Base-by-base conservation (phyloP, 2,329 filamentous ascomycete genomes). In the Fusarium setosum region DNA sequence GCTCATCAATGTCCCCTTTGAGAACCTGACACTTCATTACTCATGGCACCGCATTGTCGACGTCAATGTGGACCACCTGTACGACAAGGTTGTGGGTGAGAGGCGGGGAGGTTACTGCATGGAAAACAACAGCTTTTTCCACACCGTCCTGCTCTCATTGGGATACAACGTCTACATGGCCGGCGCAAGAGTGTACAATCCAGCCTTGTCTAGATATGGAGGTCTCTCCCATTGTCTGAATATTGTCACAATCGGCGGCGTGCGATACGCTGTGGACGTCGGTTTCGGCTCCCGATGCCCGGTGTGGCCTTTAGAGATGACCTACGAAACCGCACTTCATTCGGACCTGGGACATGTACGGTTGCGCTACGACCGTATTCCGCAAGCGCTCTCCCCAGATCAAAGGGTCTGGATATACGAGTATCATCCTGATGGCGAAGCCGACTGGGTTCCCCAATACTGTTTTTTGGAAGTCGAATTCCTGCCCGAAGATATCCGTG, bases 391-490 rank as follows among this genome's bases (percentile, higher is more conserved):
- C 5, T 59, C 31, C 23, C 24, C 20, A 13, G 18, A 37, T 1
- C 54, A 64, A 15, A 50, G 54, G 5, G 32, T 63, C 4, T 63
- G 60, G 61, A 64, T 63, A 18, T 63, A 64, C 17, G 61, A 63
- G 20, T 63, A 60, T 20, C 61, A 38, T n/a, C 63, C 53, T 2
- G 24, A 9, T 2, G 31, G 31, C 0, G 38, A n/a, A 3, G 32
- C 31, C 6, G 54, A 64, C 3, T 63, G 61, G 61, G 20, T 38
- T 31, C 61, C 61, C 2, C 63, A 65, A 2, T 65, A 58, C 51
- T 65, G 61, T 3, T 65, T 65, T 21, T 41, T 42, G 26, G 61
- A 65, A 7, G 47, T 9, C 10, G 63, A 65, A 9, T 41, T 54
- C 4, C 29, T 65, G 1, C 61, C 63, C 1, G 63, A 65, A 12